Evolutionary conservation across 2,329 filamentous ascomycete species (phyloP), one percentile per base, ranked within the genome.

Genomic region (Hirsutella minnesotensis): DNA sequence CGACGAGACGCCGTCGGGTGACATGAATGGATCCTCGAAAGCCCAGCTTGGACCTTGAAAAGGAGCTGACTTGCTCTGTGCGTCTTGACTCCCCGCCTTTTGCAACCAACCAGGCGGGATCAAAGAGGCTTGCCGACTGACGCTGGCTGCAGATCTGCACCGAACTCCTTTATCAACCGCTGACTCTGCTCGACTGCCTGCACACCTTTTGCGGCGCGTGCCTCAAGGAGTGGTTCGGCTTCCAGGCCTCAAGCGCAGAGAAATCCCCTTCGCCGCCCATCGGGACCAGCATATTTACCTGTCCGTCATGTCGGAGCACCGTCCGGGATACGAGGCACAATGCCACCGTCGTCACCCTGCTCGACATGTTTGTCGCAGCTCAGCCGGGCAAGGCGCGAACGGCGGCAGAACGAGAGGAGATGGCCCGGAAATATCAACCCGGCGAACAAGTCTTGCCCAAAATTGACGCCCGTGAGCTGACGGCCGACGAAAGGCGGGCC

Each of bases 161-260:
- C 53, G 92, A 96, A 63, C 77, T 95, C 50, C 79, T 95, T 49
- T 94, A 87, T 65, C 86, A 94, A 61, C 88, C 89, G 29, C 74
- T 94, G 49, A 94, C 88, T 22, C 79, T 94, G 40, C 84, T 95
- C 61, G 86, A 95, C 68, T 95, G 88, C 60, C 77, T 95, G 37
- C 88, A 95, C 65, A 95, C 90, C 38, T 98, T 94, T 64, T 98
- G 92, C 68, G 92, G 89, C 49, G 84, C 86, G 33, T 98, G 92
- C 59, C 64, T 96, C 46, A 95, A 94, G 62, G 87, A 94, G 68
- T 98, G 92, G 92, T 98, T 96, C 60, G 69, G 72, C 49, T 92
- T 80, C 63, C 87, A 95, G 61, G 80, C 81, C 31, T 68, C 72
- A 24, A 69, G 71, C 13, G 74, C 73, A 36, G 74, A 73, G 49